Evolutionary conservation across 73 alveolate genomes (phyloP), one percentile per base, ranked within the genome.

Genomic region (Paramecium sexaurelia): DNA sequence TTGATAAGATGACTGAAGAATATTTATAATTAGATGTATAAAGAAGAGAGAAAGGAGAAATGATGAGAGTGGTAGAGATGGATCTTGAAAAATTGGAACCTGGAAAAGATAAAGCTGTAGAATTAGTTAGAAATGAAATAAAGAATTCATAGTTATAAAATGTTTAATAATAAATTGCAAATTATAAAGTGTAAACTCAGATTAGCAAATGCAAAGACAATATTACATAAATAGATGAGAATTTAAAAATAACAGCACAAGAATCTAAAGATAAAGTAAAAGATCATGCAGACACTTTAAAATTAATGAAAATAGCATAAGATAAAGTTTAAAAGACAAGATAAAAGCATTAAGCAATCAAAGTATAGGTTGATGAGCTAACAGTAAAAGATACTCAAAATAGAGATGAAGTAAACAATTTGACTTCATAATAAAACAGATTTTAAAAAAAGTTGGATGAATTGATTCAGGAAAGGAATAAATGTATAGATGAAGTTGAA

Each of bases 91-190:
- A 86, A 61, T 61, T 85, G 3, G 96, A 96, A 85, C 95, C 87
- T 91, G 96, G 89, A 6, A 97, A 95, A 91, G 91, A 96, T 69
- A 91, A 91, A 29, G 97, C 98, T 24, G 85, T 95, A 13, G 88
- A 93, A 35, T 95, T 93, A 88, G 93, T 96, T 20, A 93, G 94
- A 39, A 95, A 95, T 83, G 98, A 97, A 91, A 85, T 95, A 66
- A 93, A 93, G 37, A 84, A 84, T 71, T 35, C 32, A 3, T 33
- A 71, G 35, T 19, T 71, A n/a, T 36, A 33, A 37, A 71, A 71
- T 36, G 56, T 71, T 33, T 36, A 71, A 71, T 71, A 71, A 39
- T 82, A 82, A 82, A 55, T 55, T 78, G 33, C 41, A 22, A 82
- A 71, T 40, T 61, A 32, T 27, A 22, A 91, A 91, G 33, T 39